Percentiles rank a stretch among this genome's conserved stretches.
Evolutionary conservation across 306 rosid species (phyloP).

Genomic region (Hippophae rhamnoides): DNA sequence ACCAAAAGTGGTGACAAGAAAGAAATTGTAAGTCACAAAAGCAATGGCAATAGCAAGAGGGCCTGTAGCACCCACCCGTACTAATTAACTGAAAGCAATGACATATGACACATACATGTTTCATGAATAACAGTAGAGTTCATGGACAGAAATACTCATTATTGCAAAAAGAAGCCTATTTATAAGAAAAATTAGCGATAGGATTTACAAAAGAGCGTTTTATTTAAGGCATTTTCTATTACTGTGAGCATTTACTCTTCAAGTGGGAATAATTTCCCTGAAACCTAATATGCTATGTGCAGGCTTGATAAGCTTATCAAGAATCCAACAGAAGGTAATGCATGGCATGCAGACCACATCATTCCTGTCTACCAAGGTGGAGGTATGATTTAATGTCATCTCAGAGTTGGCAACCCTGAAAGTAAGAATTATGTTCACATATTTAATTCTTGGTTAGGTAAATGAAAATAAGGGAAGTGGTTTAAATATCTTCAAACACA

Average conservation of each 20-base stretch:
- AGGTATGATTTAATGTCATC: conserved; percentile 35
- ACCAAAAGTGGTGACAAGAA: conserved; percentile 53
- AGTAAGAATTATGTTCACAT: background rate
- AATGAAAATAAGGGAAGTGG: background rate
- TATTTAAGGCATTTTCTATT: background rate
- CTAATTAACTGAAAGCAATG: background rate
- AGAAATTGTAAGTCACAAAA: conserved; percentile 53
- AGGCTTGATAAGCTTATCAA: conserved; percentile 75
- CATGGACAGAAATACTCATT: too few relatives aligned
- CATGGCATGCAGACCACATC: conserved; percentile 97
- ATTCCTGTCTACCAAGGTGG: conserved; percentile 92
- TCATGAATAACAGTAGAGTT: too few relatives aligned
- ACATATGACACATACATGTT: too few relatives aligned
- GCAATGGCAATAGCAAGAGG: conserved; percentile 4
- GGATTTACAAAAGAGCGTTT: too few relatives aligned
- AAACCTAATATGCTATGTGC: conserved; percentile 17
- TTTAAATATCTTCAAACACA: too few relatives aligned
- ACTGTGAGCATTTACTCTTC: background rate
- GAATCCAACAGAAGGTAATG: conserved; percentile 81
- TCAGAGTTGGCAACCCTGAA: background rate
- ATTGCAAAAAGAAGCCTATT: too few relatives aligned
- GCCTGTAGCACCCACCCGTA: background rate
- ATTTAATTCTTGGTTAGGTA: too few relatives aligned
- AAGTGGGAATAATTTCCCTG: conserved; percentile 3
- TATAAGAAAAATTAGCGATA: too few relatives aligned